Conservation (phyloP, 306 rosid genomes). For the Leucaena leucocephala region DNA sequence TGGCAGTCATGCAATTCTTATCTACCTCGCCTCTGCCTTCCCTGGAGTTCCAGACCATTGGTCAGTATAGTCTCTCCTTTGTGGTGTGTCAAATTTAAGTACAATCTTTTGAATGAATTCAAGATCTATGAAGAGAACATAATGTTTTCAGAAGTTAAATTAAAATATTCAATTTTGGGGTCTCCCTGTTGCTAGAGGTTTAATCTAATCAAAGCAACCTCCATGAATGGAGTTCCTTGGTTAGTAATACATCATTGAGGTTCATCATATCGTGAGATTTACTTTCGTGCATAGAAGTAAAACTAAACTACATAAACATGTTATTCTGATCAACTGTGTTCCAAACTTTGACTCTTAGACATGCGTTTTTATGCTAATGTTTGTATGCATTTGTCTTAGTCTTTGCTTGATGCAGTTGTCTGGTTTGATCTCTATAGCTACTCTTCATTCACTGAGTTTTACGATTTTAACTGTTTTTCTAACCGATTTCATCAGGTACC, state of each 20-base stretch:
- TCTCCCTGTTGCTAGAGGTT: not conserved
- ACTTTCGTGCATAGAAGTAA: constrained; percentile 18
- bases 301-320: constrained; percentile 1
- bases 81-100: constrained; percentile 2
- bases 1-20: constrained; percentile 86
- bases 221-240: constrained; percentile 8
- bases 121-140: constrained; percentile 6
- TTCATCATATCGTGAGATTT: constrained; percentile 9
- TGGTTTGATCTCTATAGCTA: constrained; percentile 1
- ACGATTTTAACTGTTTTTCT: constrained; percentile 4
- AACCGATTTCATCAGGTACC: constrained; percentile 64
- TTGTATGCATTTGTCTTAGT: constrained; percentile 1
- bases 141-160: not conserved
- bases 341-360: not conserved
- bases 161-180: constrained; percentile 6
- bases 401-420: constrained; percentile 16
- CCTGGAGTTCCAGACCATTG: constrained; percentile 87
- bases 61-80: constrained; percentile 50
- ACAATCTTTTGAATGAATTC: not conserved
- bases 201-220: not conserved
- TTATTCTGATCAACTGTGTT: not conserved
- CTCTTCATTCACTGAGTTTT: constrained; percentile 3
- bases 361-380: not conserved
- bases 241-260: not conserved
- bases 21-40: constrained; percentile 74